Evolutionary conservation across 768 basidiomycete genomes (phyloP).

Genomic region (Phylloporus arenicola): DNA sequence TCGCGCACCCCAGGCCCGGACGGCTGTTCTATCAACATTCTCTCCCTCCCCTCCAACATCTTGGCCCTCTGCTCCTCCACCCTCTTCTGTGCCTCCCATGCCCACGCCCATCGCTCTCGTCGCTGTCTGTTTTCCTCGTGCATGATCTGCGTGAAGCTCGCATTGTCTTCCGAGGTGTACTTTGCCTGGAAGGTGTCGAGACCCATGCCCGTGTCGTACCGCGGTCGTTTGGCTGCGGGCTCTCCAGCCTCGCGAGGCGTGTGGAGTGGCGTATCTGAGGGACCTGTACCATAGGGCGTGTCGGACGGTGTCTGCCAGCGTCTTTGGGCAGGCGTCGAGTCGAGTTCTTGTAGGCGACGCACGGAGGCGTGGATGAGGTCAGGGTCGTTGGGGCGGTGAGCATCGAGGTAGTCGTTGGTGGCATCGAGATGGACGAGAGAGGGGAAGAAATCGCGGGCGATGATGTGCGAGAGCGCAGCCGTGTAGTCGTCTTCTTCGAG

Average conservation of each 20-base stretch:
- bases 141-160: conserved; percentile 90
- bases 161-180: conserved; percentile 96
- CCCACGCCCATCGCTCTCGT: conserved; percentile 84
- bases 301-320: conserved; percentile 45
- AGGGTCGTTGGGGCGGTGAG: conserved; percentile 70
- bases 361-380: conserved; percentile 73
- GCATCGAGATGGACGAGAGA: conserved; percentile 86
- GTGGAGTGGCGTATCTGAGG: conserved; percentile 63
- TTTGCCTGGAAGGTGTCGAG: conserved; percentile 85
- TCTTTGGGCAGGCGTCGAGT: conserved; percentile 41
- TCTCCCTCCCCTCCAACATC: conserved; percentile 65
- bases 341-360: conserved; percentile 61
- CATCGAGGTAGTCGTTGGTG: conserved; percentile 81
- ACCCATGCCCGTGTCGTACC: conserved; percentile 56
- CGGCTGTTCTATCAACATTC: conserved; percentile 66
- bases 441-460: conserved; percentile 97
- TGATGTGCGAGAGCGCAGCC: conserved; percentile 82
- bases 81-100: conserved; percentile 84
- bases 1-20: conserved; percentile 61
- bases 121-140: conserved; percentile 82
- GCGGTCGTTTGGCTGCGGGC: conserved; percentile 49
- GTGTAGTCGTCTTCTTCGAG: conserved; percentile 96
- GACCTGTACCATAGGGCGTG: conserved; percentile 59
- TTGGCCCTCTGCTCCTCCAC: conserved; percentile 63
- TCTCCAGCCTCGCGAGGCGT: conserved; percentile 37